Base-by-base conservation (phyloP, 1,139 yeast genomes). In the Pichia sp. region DNA sequence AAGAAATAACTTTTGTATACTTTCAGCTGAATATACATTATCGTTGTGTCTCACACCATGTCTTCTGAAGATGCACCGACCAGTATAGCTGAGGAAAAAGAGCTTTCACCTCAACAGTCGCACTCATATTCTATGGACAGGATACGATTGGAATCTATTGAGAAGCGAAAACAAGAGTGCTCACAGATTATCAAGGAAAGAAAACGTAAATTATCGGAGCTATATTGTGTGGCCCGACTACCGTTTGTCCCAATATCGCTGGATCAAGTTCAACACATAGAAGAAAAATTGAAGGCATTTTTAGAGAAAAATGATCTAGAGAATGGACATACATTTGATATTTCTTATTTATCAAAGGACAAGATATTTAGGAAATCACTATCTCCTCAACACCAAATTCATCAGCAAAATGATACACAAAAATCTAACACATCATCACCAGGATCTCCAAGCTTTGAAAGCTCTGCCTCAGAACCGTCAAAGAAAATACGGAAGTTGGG, bases 131-230 rank as follows among this genome's bases (percentile, higher is more conserved):
- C 61, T n/a, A 62, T 68, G 61, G 73, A 68, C 41, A 54, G 66
- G 42, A 60, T 69, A 39, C 67, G 73, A 30, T 53, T 63, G 24
- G 74, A 69, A 42, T 64, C 71, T 24, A 62, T 70, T 28, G 74
- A 69, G 41, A 61, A 63, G 47, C 60, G 72, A 41, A 61, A 68
- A 28, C 67, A 62, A 34, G 68, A 62, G 28, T 63, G 70, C 45
- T 45, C 66, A 54, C 60, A 55, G 36, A 62, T 55, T 8, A 50
- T 58, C 15, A 49, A 51, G 35, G 54, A 51, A 38, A 61, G 83
- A 38, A 74, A 74, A 51, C 60, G 77, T 22, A 75, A 74, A 53
- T 60, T 77, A 26, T 65, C 77, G 1, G 80, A 77, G 53, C 58
- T 77, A 20, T 77, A 72, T 52, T 71, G 75, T 47, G 68, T 77